These are phyloP conservation scores for Hypomontagnella monticulosa DNA, from an alignment of 495 filamentous ascomycete species.

Conservation along the genomic window DNA sequence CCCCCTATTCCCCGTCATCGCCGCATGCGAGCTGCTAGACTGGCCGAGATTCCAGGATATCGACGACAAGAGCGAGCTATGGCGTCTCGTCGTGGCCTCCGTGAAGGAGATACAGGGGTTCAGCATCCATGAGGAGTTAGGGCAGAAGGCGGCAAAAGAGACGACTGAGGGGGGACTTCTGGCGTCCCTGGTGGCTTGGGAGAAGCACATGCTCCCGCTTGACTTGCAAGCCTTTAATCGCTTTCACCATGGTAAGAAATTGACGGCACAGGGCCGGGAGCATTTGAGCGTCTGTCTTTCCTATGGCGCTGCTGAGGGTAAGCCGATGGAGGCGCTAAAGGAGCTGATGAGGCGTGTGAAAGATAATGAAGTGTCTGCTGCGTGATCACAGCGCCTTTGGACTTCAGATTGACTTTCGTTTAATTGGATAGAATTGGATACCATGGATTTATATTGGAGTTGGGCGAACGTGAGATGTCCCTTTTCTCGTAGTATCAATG, in stretches of 20 bases:
- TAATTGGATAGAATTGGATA: too few relatives aligned
- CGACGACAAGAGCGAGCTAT: not conserved
- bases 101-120: slow-evolving; percentile 26
- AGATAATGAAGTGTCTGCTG: too few relatives aligned
- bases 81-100: slow-evolving; percentile 7
- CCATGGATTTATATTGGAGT: too few relatives aligned
- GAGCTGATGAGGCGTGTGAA: not conserved
- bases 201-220: slow-evolving; percentile 12
- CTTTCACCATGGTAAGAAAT: slow-evolving; percentile 19
- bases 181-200: slow-evolving; percentile 8
- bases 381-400: too few relatives aligned
- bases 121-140: slow-evolving; percentile 14
- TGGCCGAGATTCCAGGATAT: slow-evolving; percentile 26
- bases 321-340: slow-evolving; percentile 23
- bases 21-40: slow-evolving; percentile 9
- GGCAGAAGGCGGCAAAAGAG: not conserved
- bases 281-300: slow-evolving; percentile 15
- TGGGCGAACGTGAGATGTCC: too few relatives aligned
- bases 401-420: too few relatives aligned
- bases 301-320: slow-evolving; percentile 21
- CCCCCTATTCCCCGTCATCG: slow-evolving; percentile 9
- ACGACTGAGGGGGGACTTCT: slow-evolving; percentile 11
- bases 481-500: too few relatives aligned
- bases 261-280: slow-evolving; percentile 8
- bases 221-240: slow-evolving; percentile 25